Base-by-base conservation (phyloP, 139 green algal genomes). In the Chlorella sp. region DNA sequence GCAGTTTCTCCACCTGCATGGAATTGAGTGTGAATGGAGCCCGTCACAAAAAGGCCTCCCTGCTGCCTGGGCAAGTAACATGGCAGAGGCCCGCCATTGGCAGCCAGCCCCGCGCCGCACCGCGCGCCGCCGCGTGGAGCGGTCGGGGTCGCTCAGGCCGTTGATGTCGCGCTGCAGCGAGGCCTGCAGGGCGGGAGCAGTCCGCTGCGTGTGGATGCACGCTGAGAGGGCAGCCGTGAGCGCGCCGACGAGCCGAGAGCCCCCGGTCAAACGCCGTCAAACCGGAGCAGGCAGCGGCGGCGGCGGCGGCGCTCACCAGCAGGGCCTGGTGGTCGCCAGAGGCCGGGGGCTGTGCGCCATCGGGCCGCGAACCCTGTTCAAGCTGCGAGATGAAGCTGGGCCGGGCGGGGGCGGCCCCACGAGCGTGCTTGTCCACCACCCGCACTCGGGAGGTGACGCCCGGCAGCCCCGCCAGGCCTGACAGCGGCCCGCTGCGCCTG, bases 101-200 rank as follows among this genome's bases (percentile, higher is more conserved):
- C n/a, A n/a, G n/a, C n/a, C n/a, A n/a, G n/a, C n/a, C n/a, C n/a
- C 25, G 76, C 3, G 71, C 75, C 32, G 36, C 41, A 91, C 83
- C 62, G 93, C 91, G 30, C 78, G 74, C 28, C 84, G 81, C 17
- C 94, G 86, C 0, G 85, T 88, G 36, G 17, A 63, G 26, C 93
- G 84, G 80, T 97, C 92, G 32, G 91, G 88, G 63, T 97, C 94
- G n/a, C 87, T 88, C 34, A 97, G 63, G 87, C 94, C 95, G 76
- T 97, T 96, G 72, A 97, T 85, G 39, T 92, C 87, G 2, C 94
- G 88, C 86, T 96, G 94, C 7, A 89, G 47, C 20, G 39, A 78
- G 32, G 67, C 87, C 84, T 91, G 87, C 68, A 85, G 26, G 25
- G 32, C 26, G 32, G 39, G 26, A 78, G 32, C 1, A 12, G 38